Base-by-base conservation (phyloP, 2,329 filamentous ascomycete species). In the Cladosporium austrohemisphaericum region DNA sequence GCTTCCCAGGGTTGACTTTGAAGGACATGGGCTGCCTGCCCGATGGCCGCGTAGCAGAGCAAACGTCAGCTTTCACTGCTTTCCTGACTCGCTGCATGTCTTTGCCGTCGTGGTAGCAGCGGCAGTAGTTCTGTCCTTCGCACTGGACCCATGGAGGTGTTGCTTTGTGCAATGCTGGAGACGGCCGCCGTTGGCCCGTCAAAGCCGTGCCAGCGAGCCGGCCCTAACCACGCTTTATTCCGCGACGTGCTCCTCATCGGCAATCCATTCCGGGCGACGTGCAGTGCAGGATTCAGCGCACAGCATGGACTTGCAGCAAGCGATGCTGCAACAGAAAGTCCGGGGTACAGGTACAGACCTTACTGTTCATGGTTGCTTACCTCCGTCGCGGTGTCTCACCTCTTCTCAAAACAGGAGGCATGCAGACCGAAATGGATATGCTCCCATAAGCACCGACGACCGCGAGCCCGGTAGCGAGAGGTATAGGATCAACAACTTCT, bases 161-260 rank as follows among this genome's bases (percentile, higher is more conserved):
- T 23, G 20, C 37, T 28, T 40, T 8, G 22, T 26, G 36, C n/a
- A n/a, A n/a, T 14, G 32, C 32, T 35, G 32, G 32, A 38, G 36
- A 31, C 44, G 44, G 44, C 44, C 44, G 44, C 44, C 44, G 44
- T 47, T 47, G 33, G 25, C 33, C 44, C 44, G 44, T 38, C n/a
- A 13, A 20, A 16, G 13, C 14, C 43, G 10, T 20, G 32, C n/a
- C n/a, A 16, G 44, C 44, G 44, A 19, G 41, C 32, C 44, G 44
- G 44, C 16, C 44, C 44, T 47, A 38, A 19, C 22, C 22, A n/a
- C 32, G 32, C 44, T 25, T 29, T 47, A 38, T 36, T 36, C 33
- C 44, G 33, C 44, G 44, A 38, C 13, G 14, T 36, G 11, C 33
- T 36, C 33, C 16, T 36, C 33, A 20, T 20, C 33, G 22, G 23